Evolutionary conservation across 805 yeast genomes (phyloP).

Genomic region (Pichia eremophila): DNA sequence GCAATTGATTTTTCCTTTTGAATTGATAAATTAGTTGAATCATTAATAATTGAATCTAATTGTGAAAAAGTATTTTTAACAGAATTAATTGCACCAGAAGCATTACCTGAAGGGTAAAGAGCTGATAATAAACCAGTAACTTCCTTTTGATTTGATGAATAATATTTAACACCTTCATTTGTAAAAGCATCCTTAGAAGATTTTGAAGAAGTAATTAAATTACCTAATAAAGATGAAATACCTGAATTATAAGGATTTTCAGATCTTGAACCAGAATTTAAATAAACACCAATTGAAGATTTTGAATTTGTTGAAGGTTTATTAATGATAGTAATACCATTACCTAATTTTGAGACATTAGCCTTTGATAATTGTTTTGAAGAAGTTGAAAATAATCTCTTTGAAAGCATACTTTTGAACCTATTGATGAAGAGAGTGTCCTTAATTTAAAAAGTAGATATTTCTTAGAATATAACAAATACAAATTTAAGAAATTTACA

Average conservation of each 20-base stretch:
- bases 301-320: slow-evolving; percentile 40
- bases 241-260: slow-evolving; percentile 81
- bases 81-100: slow-evolving; percentile 41
- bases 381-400: slow-evolving; percentile 53
- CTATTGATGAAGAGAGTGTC: too few species aligned
- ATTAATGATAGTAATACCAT: slow-evolving; percentile 68
- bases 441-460: too few species aligned
- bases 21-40: slow-evolving; percentile 30
- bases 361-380: slow-evolving; percentile 39
- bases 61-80: slow-evolving; percentile 36
- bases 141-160: slow-evolving; percentile 52
- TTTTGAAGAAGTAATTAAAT: slow-evolving; percentile 33
- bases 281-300: slow-evolving; percentile 59
- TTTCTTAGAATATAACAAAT: too few species aligned
- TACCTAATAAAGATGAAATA: slow-evolving; percentile 56
- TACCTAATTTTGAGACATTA: slow-evolving; percentile 60
- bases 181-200: slow-evolving; percentile 26
- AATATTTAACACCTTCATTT: slow-evolving; percentile 46
- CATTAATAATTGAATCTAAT: slow-evolving; percentile 30
- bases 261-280: slow-evolving; percentile 70
- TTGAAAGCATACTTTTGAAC: slow-evolving; percentile 26
- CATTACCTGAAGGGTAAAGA: slow-evolving; percentile 51
- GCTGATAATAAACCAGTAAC: slow-evolving; percentile 50
- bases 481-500: too few species aligned
- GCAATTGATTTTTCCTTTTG: slow-evolving; percentile 35